phyloP scores from a whole-genome alignment of 306 rosid species.

The Dalbergia oliveri region DNA sequence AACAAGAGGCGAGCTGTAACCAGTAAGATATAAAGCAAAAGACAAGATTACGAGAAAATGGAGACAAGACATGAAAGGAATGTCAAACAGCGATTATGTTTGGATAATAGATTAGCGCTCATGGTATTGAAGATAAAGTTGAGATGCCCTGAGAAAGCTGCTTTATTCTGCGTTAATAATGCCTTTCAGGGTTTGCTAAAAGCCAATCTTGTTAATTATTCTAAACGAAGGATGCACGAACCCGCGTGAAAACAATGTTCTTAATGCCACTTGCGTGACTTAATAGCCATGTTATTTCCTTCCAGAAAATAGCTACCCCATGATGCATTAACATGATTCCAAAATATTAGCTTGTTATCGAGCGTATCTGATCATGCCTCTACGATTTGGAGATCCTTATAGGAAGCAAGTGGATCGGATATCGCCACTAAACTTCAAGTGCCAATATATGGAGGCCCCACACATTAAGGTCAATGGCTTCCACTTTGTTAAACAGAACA shows the following conservation, averaged over 20 bases:
- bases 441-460: slow-evolving; percentile 38
- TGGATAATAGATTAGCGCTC: neutral
- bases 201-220: slow-evolving; percentile 25
- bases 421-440: slow-evolving; percentile 1
- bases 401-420: neutral
- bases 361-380: neutral
- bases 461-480: slow-evolving; percentile 6
- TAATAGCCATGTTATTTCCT: neutral
- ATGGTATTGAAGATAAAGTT: slow-evolving; percentile 30
- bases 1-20: neutral
- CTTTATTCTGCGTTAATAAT: slow-evolving; percentile 10
- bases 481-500: neutral
- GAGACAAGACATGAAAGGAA: slow-evolving; percentile 25
- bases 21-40: neutral
- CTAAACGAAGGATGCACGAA: neutral
- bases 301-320: neutral
- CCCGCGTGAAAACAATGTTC: neutral
- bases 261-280: neutral
- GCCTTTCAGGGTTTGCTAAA: slow-evolving; percentile 7
- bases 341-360: neutral
- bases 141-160: slow-evolving; percentile 31
- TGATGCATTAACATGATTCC: neutral
- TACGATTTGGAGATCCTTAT: neutral
- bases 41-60: neutral
- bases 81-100: slow-evolving; percentile 33